Evolutionary conservation across 1,284 basidiomycete species (phyloP), one percentile per base, ranked within the genome.

Genomic region (Moesziomyces aphidis): DNA sequence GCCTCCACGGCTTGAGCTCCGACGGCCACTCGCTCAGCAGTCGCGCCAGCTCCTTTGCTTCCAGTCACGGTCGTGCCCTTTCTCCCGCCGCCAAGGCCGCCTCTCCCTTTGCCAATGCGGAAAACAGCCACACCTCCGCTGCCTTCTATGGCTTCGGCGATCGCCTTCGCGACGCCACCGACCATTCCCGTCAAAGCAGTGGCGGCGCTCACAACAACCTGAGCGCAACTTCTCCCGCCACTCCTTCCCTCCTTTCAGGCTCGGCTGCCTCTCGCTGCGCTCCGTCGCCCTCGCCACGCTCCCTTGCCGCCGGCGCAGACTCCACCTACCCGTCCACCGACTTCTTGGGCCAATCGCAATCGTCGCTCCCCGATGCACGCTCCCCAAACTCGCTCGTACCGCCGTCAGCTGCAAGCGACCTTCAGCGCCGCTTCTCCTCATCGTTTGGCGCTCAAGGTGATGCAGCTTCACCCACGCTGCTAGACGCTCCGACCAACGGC

Each of bases 151-250:
- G 28, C 42, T 66, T 67, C 39, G 34, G 28, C 21, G 69, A 72
- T 21, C 55, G 57, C 23, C 49, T 72, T 7, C 51, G 56, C 9
- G 59, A 44, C 39, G 46, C 19, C 48, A 60, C 51, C 53, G 63
- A 63, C 42, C 69, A 63, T 39, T 72, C 60, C 4, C 50, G 63
- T 7, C 56, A 66, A n/a, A 72, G 56, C 69, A 72, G 63, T 28
- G 48, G 39, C 10, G 69, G 60, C 21, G 63, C 53, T 11, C 13
- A 42, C 19, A 60, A 60, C 49, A 63, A 56, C 34, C 45, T 62
- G 11, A 57, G 60, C 50, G 49, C 49, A 21, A 34, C 58, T 8
- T 58, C 60, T 19, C 45, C 53, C 36, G 45, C 50, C 36, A 47
- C 50, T 11, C 36, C 47, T 9, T 49, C 47, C 5, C 17, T 26